Evolutionary conservation across 257 asterid species (phyloP), one percentile per base, ranked within the genome.

Genomic region (Paulownia fortunei): DNA sequence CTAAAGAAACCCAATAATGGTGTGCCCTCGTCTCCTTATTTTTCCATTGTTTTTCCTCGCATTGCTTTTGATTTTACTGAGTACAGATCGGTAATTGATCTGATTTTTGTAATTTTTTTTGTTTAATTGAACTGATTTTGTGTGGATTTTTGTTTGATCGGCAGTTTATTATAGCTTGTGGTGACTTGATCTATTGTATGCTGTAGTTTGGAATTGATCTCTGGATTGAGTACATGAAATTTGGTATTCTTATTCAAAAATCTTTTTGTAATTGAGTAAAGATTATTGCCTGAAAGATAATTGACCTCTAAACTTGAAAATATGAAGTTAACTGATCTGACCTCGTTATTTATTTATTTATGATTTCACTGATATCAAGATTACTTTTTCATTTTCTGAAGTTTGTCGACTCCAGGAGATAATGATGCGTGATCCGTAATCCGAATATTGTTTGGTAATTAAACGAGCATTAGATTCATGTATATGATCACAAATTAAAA

Each of bases 1-100:
- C 71, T 27, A 42, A 21, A 56, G 26, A 66, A 54, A n/a, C 13
- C 46, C 67, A 63, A 7, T 15, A 30, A 81, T 81, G 85, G 85
- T 81, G 56, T 76, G 84, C 42, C 9, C 39, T 39, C 26, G 11
- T 69, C 11, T 44, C 61, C 65, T 78, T 32, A 6, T 16, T 30
- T 55, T 4, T 67, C 10, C 11, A 2, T 52, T 6, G 10, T 26
- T 26, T 6, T 23, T 0, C 26, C 27, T 54, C 8, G 19, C 60
- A 47, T 49, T 70, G 76, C 46, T 61, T 19, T 12, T 67, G 10
- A 58, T 44, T 55, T 56, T 21, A n/a, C 64, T 46, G 41, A 59
- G 36, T 16, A 16, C 49, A 49, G 19, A 56, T 73, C 71, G 42
- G 44, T 58, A 16, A 15, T 44, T 58, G 44, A 74, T 72, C 11